Evolutionary conservation across 1,284 basidiomycete genomes (phyloP).

Genomic region (Chalciporus sp.): DNA sequence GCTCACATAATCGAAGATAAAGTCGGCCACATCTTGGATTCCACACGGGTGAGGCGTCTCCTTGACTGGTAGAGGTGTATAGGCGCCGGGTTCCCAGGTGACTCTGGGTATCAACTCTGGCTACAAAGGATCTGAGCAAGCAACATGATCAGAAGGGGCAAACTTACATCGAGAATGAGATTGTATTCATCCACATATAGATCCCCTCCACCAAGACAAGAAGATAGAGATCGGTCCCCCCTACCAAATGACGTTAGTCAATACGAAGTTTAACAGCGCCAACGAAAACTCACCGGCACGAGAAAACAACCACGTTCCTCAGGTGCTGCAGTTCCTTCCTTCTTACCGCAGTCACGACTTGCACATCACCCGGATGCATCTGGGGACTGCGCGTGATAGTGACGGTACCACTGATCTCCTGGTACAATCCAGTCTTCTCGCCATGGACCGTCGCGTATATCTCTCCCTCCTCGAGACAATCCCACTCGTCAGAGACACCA

Average conservation of each 20-base stretch:
- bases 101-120: conserved; percentile 29
- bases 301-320: conserved; percentile 43
- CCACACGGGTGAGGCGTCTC: conserved; percentile 38
- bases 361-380: conserved; percentile 53
- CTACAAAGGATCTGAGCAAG: conserved; percentile 20
- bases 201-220: conserved; percentile 49
- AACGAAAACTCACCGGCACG: conserved; percentile 31
- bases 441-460: conserved; percentile 45
- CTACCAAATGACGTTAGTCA: conserved; percentile 23
- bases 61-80: conserved; percentile 38
- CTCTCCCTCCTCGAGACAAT: conserved; percentile 43
- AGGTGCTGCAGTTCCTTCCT: conserved; percentile 37
- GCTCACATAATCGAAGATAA: conserved; percentile 51
- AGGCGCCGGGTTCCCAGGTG: conserved; percentile 37
- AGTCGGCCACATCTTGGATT: conserved; percentile 50
- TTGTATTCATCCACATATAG: conserved; percentile 49
- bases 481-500: conserved; percentile 51
- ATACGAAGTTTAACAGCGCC: not conserved
- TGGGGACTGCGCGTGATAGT: conserved; percentile 52
- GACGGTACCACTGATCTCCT: conserved; percentile 41
- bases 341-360: conserved; percentile 46
- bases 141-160: conserved; percentile 12
- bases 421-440: conserved; percentile 25
- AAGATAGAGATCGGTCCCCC: conserved; percentile 45
- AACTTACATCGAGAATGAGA: conserved; percentile 40